Evolutionary conservation across 148 eudicot species (phyloP), one percentile per base, ranked within the genome.

Genomic region (Nepenthes gracilis): DNA sequence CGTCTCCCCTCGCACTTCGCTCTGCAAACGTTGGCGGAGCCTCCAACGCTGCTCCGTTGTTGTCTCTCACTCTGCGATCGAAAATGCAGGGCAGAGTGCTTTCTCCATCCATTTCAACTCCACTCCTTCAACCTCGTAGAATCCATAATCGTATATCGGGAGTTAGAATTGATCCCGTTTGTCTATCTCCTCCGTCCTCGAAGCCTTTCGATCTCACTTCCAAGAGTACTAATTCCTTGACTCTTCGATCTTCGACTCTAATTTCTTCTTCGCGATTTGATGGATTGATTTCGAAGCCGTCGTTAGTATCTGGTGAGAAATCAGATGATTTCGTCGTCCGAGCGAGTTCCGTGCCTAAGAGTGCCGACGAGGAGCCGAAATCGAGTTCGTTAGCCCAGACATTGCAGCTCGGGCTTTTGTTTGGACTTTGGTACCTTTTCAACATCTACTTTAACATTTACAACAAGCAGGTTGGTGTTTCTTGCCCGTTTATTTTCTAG

Each of bases 391-490:
- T 68, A 33, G 32, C 13, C 2, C 64, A 64, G 54, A 82, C 86
- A 54, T 48, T 89, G 75, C 80, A 80, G 68, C 80, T 93, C 1
- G 96, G 95, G 55, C 15, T 76, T 7, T 63, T 80, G 72, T 83
- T 89, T 49, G 93, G 77, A 54, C 74, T 84, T 6, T 89, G 92
- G 96, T 88, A 81, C 64, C 60, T 83, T 4, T 88, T 88, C 64
- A 88, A 92, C 65, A 85, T 88, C 40, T 85, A 84, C 79, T 90
- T 86, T 81, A 86, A 86, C 59, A 86, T 90, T 64, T 90, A 90
- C 35, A 86, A 86, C 69, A 90, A 90, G 73, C 97, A 90, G 97
- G 97, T 88, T 59, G 1, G 35, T 53, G 12, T 10, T 47, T 43
- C 43, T 40, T 59, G 34, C 55, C 32, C 6, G 12, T 66, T 35